These are phyloP conservation scores for Pisolithus marmoratus DNA, from an alignment of 768 basidiomycete genomes.

Conservation along the genomic window DNA sequence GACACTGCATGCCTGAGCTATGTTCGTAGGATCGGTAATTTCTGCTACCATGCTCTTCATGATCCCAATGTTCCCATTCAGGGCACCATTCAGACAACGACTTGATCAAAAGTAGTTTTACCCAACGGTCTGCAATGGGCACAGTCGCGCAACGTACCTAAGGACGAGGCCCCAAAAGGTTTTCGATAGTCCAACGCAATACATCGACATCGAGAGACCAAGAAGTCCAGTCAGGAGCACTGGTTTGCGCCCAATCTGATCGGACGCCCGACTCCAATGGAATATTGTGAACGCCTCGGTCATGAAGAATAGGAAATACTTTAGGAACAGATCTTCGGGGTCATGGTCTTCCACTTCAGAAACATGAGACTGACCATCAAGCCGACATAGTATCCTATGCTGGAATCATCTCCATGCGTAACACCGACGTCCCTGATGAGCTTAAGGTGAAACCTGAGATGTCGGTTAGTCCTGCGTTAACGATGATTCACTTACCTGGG, in stretches of 20 bases:
- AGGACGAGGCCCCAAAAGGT: slow-evolving; percentile 49
- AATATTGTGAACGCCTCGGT: slow-evolving; percentile 64
- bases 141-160: slow-evolving; percentile 21
- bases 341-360: neutral
- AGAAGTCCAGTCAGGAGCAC: slow-evolving; percentile 1
- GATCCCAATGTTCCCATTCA: slow-evolving; percentile 68
- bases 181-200: slow-evolving; percentile 34
- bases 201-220: slow-evolving; percentile 3
- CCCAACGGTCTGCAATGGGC: neutral
- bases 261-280: slow-evolving; percentile 66
- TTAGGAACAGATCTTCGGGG: neutral
- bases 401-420: slow-evolving; percentile 64
- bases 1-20: slow-evolving; percentile 62
- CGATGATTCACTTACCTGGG: slow-evolving; percentile 44
- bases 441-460: slow-evolving; percentile 28
- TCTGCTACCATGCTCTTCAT: slow-evolving; percentile 73
- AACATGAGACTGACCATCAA: slow-evolving; percentile 42
- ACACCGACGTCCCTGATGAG: slow-evolving; percentile 62
- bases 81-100: slow-evolving; percentile 63
- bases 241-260: slow-evolving; percentile 55
- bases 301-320: slow-evolving; percentile 67
- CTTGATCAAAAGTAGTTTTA: slow-evolving; percentile 28
- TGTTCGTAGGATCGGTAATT: slow-evolving; percentile 65
- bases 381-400: slow-evolving; percentile 74
- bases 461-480: too few species aligned